Percentiles rank a stretch among this genome's conserved stretches.
Conservation (phyloP, 202 grass and related monocot species). For the Digitaria exilis region DNA sequence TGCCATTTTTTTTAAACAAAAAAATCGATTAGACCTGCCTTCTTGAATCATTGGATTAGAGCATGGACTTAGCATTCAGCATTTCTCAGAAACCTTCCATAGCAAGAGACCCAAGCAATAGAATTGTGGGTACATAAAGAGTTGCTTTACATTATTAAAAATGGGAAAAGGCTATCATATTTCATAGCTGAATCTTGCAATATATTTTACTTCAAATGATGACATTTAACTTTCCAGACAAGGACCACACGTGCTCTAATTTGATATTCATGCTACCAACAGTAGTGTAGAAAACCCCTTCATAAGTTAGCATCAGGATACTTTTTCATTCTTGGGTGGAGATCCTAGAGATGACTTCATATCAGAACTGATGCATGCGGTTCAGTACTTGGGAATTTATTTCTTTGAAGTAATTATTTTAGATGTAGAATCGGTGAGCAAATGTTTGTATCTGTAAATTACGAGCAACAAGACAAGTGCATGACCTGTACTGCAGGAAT, state of each 20-base stretch:
- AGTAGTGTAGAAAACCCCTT: neutral
- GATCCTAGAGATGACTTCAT: neutral
- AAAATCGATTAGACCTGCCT: conserved; percentile 5
- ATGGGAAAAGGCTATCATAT: neutral
- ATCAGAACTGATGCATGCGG: neutral
- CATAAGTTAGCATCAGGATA: neutral
- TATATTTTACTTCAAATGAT: conserved; percentile 10
- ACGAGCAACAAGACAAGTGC: conserved; percentile 6
- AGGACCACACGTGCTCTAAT: neutral
- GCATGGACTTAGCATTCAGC: neutral
- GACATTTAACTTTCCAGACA: neutral
- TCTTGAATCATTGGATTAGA: conserved; percentile 24
- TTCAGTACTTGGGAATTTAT: neutral
- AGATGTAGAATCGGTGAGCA: conserved; percentile 1
- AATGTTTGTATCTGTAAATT: neutral
- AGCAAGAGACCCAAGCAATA: neutral
- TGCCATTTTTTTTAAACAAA: neutral
- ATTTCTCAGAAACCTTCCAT: conserved; percentile 26
- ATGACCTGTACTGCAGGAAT: neutral
- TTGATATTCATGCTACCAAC: neutral
- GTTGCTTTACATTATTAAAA: conserved; percentile 19
- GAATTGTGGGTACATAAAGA: neutral
- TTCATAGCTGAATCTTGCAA: conserved; percentile 13
- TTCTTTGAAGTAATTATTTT: neutral
- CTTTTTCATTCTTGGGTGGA: neutral